A percentile compares a stretch with the other conserved stretches of the same genome.
These are phyloP conservation scores for Fomitopsis palustris DNA, from an alignment of 1,284 basidiomycete species.

Conservation along the genomic window DNA sequence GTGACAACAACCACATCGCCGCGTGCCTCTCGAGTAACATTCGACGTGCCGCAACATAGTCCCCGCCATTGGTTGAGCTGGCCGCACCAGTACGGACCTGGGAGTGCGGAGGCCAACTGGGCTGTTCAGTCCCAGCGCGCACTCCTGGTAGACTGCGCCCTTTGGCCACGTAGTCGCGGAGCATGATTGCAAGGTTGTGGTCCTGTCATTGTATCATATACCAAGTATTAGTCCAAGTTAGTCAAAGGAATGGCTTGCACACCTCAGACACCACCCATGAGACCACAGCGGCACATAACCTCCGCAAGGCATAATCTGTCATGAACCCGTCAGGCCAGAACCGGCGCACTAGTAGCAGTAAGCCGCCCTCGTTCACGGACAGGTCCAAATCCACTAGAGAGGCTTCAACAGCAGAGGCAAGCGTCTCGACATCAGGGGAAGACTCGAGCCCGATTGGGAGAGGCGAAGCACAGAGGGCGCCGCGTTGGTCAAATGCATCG, in stretches of 20 bases:
- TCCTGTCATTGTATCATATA: too few relatives aligned
- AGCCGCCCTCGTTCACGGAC: constrained; percentile 69
- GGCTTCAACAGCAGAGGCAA: constrained; percentile 69
- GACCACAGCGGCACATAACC: constrained; percentile 50
- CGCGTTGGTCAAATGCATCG: constrained; percentile 23
- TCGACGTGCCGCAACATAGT: constrained; percentile 57
- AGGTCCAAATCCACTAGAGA: constrained; percentile 69
- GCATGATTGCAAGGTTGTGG: constrained; percentile 53
- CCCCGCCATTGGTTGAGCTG: constrained; percentile 52
- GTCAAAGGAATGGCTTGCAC: constrained; percentile 10
- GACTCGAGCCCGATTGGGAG: constrained; percentile 69
- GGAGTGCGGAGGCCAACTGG: constrained; percentile 46
- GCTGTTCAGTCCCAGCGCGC: constrained; percentile 38
- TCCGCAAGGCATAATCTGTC: constrained; percentile 60
- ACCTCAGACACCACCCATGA: constrained; percentile 69
- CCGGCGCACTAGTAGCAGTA: constrained; percentile 58
- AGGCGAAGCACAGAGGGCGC: constrained; percentile 52
- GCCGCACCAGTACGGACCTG: constrained; percentile 35
- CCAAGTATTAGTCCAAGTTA: not conserved
- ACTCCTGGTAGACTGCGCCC: constrained; percentile 61
- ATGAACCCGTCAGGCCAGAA: constrained; percentile 73
- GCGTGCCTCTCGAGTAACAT: constrained; percentile 50
- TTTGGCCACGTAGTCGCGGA: constrained; percentile 60
- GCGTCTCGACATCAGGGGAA: constrained; percentile 66
- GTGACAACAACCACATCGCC: constrained; percentile 57